These are phyloP conservation scores for Quercus cerris DNA, from an alignment of 306 rosid genomes.

Conservation along the genomic window DNA sequence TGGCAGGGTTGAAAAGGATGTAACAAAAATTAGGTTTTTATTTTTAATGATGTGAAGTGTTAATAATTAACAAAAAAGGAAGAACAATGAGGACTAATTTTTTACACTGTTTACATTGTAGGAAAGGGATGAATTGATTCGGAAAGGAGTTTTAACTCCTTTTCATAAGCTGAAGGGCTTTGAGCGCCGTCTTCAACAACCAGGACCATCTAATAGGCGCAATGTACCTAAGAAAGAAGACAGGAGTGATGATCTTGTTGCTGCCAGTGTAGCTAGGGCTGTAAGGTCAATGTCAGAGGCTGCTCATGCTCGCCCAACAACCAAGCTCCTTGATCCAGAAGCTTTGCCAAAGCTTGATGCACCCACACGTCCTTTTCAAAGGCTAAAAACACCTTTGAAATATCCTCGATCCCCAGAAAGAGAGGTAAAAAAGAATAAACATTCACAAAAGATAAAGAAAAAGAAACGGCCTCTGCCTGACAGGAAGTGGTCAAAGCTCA, in stretches of 20 bases:
- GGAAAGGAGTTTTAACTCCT: constrained; percentile 91
- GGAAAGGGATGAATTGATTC: constrained; percentile 93
- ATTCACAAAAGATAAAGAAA: constrained; percentile 42
- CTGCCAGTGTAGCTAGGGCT: constrained; percentile 69
- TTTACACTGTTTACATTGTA: constrained; percentile 28
- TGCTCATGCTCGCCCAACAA: constrained; percentile 83
- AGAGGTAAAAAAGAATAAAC: constrained; percentile 34
- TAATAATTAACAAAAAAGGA: constrained; percentile 3
- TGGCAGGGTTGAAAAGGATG: neutral
- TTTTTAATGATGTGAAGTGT: neutral
- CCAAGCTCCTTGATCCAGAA: constrained; percentile 70
- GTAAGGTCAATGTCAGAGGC: constrained; percentile 68
- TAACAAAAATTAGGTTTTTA: neutral
- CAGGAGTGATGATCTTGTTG: constrained; percentile 38
- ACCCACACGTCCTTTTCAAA: constrained; percentile 74
- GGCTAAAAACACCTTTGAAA: constrained; percentile 59
- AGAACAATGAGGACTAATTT: constrained; percentile 31
- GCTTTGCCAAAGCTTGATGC: constrained; percentile 81
- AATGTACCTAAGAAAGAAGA: constrained; percentile 37
- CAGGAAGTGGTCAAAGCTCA: constrained; percentile 71
- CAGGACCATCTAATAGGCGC: constrained; percentile 46
- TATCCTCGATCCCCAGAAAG: constrained; percentile 39
- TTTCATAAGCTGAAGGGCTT: constrained; percentile 90
- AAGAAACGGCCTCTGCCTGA: constrained; percentile 78
- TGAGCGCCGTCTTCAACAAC: constrained; percentile 74